phyloP scores from a whole-genome alignment of 2,329 filamentous ascomycete genomes.

The Myriosclerotinia curreyana region DNA sequence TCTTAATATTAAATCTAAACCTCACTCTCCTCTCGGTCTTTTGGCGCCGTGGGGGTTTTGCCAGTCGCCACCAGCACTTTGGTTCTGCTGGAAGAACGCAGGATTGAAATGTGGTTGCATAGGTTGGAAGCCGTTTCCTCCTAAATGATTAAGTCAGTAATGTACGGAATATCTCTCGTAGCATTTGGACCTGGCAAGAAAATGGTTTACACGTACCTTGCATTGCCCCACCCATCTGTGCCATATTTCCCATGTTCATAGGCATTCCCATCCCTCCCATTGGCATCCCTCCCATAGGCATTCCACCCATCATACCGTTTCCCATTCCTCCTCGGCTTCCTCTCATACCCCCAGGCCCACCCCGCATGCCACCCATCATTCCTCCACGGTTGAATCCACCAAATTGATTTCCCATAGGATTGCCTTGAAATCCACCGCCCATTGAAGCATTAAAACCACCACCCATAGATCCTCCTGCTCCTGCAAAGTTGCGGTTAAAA shows the following conservation, averaged over 20 bases:
- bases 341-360: constrained; percentile 56
- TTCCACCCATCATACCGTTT: constrained; percentile 44
- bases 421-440: constrained; percentile 50
- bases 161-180: background rate
- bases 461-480: constrained; percentile 46
- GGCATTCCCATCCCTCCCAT: constrained; percentile 45
- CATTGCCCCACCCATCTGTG: constrained; percentile 48
- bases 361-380: constrained; percentile 51
- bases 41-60: constrained; percentile 83
- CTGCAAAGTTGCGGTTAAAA: constrained; percentile 51
- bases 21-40: constrained; percentile 66
- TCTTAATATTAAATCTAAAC: background rate
- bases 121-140: constrained; percentile 58
- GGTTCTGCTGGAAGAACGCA: constrained; percentile 62
- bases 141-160: constrained; percentile 28
- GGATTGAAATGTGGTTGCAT: constrained; percentile 71
- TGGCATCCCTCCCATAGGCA: constrained; percentile 54
- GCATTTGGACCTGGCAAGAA: background rate
- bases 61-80: constrained; percentile 52
- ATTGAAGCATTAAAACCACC: constrained; percentile 44
- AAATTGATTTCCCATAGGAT: constrained; percentile 45
- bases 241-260: constrained; percentile 49
- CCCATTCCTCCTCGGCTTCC: constrained; percentile 54
- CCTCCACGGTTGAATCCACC: constrained; percentile 53
- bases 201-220: constrained; percentile 47